Percentiles rank a stretch among this genome's conserved stretches.
These are phyloP conservation scores for Trapa incisa DNA, from an alignment of 345 rosid species.

Conservation along the genomic window DNA sequence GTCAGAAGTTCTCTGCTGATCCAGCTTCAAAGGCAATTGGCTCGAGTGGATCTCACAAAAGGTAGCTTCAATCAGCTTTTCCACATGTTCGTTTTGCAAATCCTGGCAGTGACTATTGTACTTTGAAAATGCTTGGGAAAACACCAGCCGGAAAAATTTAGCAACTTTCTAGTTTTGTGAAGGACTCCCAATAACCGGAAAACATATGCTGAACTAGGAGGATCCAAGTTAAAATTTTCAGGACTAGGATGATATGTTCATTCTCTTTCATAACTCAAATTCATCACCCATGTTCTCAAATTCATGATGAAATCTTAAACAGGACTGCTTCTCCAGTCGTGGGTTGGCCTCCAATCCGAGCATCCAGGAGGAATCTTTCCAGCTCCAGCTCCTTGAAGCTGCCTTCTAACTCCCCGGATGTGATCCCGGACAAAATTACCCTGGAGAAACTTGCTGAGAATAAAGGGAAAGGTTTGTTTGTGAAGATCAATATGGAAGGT, in stretches of 20 bases:
- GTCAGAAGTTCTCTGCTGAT: constrained; percentile 10
- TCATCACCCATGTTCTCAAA: not conserved
- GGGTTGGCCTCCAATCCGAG: constrained; percentile 98
- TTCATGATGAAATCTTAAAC: constrained; percentile 7
- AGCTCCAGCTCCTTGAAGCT: constrained; percentile 49
- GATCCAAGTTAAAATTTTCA: too few relatives aligned
- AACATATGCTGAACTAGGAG: too few relatives aligned
- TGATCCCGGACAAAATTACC: constrained; percentile 15
- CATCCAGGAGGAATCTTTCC: constrained; percentile 78
- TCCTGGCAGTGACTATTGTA: too few relatives aligned
- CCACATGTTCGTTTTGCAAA: too few relatives aligned
- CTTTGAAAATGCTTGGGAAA: too few relatives aligned
- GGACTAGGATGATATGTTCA: not conserved
- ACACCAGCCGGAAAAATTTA: too few relatives aligned
- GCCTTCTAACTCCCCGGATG: constrained; percentile 36
- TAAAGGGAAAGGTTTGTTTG: constrained; percentile 46
- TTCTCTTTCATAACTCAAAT: not conserved
- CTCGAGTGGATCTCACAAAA: constrained; percentile 54
- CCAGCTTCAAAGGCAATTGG: constrained; percentile 38
- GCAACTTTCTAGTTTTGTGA: too few relatives aligned
- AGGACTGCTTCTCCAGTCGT: constrained; percentile 94
- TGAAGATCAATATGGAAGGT: constrained; percentile 96
- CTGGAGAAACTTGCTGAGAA: constrained; percentile 23
- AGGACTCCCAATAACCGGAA: too few relatives aligned
- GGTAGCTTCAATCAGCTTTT: constrained; percentile 16